Percentiles rank a stretch among this genome's conserved stretches.
These are phyloP conservation scores for Pleurotus platypus DNA, from an alignment of 768 basidiomycete species.

Conservation along the genomic window DNA sequence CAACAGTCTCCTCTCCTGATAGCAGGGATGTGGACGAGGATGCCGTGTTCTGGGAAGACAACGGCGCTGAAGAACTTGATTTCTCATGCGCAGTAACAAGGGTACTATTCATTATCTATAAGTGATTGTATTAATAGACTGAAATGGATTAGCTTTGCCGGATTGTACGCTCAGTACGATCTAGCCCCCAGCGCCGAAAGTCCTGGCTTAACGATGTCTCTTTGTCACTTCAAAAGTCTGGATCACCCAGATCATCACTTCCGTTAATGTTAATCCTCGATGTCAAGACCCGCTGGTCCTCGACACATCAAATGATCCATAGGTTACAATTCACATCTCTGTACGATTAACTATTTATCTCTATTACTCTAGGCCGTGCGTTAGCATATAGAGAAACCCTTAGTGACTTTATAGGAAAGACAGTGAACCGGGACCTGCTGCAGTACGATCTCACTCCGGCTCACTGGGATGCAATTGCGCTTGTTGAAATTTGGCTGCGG, in stretches of 20 bases:
- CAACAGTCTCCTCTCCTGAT: slow-evolving; percentile 13
- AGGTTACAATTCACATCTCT: background rate
- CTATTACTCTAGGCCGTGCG: background rate
- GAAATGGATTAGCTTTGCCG: slow-evolving; percentile 12
- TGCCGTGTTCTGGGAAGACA: slow-evolving; percentile 11
- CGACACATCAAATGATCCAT: slow-evolving; percentile 27
- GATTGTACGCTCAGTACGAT: slow-evolving; percentile 13
- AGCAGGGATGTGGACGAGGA: slow-evolving; percentile 9
- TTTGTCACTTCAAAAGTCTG: background rate
- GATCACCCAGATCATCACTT: background rate
- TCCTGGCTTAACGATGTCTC: background rate
- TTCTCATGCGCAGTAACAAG: no score
- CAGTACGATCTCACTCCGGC: no score
- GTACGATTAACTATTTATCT: background rate
- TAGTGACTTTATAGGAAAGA: background rate
- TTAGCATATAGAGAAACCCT: background rate
- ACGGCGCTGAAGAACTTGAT: background rate
- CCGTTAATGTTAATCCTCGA: slow-evolving; percentile 26
- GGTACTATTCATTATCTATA: no score
- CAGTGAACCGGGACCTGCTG: no score
- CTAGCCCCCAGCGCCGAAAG: slow-evolving; percentile 14
- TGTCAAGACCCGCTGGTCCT: slow-evolving; percentile 24
- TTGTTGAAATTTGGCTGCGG: no score
- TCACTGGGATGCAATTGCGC: no score
- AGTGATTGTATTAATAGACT: no score